Base-by-base conservation (phyloP, 2,329 filamentous ascomycete species). In the Fusarium lateritium region DNA sequence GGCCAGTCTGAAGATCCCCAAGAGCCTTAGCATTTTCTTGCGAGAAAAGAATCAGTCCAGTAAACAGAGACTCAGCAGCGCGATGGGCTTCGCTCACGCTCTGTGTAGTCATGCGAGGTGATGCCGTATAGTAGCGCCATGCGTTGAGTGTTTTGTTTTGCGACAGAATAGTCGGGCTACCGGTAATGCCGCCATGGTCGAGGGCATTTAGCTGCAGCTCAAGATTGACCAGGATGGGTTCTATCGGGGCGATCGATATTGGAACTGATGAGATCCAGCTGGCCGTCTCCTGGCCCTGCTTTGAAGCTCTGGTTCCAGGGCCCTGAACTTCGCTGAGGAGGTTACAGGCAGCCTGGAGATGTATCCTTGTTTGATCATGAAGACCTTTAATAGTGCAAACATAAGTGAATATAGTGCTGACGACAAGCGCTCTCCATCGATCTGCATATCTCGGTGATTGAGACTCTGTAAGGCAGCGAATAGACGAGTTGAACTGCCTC, bases 401-500 rank as follows among this genome's bases (percentile, higher is more conserved):
- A 34, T 58, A 54, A 1, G 47, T 54, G 7, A 59, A 65, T 2
- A 65, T 60, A 21, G 54, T 46, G n/a, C 62, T 65, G 0, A 60
- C 38, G 9, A 65, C 10, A 24, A 65, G 53, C 13, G 62, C 62
- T 9, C 62, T 59, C 62, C 62, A 65, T 34, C 34, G 39, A 14
- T 65, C 53, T 11, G 33, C 8, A 47, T 53, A 17, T n/a, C 46
- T 44, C 3, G 38, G 62, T 10, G 57, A 59, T 4, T 8, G 19
- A 11, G 57, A 59, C 2, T 63, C 47, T 1, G 22, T 59, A 3
- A 65, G 36, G 31, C 22, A 54, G 10, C 31, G 33, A 2, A 65
- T 53, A 13, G 62, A 53, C 0, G 43, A 38, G 13, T 21, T 65
- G 24, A 54, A 65, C 22, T 64, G 62, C 5, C 53, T 46, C 1